Base-by-base conservation (phyloP, 768 basidiomycete genomes). In the Lactarius sanguifluus region DNA sequence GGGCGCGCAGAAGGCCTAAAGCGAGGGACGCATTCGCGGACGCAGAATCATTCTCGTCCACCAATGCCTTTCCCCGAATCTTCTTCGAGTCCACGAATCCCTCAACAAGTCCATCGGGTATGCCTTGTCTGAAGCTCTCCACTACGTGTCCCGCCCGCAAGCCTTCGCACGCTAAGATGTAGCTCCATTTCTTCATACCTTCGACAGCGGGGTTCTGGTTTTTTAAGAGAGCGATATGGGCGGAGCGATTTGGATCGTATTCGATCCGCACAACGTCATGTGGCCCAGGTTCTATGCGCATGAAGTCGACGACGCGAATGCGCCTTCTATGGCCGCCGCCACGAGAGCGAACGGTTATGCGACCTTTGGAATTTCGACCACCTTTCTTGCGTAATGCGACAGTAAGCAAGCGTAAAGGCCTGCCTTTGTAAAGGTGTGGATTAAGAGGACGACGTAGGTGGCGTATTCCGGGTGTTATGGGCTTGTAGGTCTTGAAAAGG, bases 261-360 rank as follows among this genome's bases (percentile, higher is more conserved):
- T 98, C 97, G 70, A 99, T 92, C 57, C 97, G 85, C 4, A 96
- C 84, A 55, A 98, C 94, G 71, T 96, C 92, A 73, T 92, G 91
- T 41, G 88, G 79, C 10, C 96, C 96, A 1, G 85, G 81, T 66
- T 88, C 87, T n/a, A 79, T 77, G 62, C 97, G 85, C 76, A 81
- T 78, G 73, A 96, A 98, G 77, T 99, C 97, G 62, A 99, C 78
- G 45, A 86, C 81, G 36, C 97, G 88, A 67, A 96, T 86, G 40
- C 97, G 86, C 65, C 88, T 87, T 67, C 84, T 86, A 79, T 96
- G 95, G 0, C 97, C 97, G 7, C 97, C 97, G 15, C 97, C 97
- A 20, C 90, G 86, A 65, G 86, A 88, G 25, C 96, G 87, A 12
- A 94, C 90, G 25, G 94, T 96, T 69, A 98, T 92, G 45, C 83